A percentile compares a stretch with the other conserved stretches of the same genome.
Conservation (phyloP, 768 basidiomycete species). For the Lactarius sanguifluus region DNA sequence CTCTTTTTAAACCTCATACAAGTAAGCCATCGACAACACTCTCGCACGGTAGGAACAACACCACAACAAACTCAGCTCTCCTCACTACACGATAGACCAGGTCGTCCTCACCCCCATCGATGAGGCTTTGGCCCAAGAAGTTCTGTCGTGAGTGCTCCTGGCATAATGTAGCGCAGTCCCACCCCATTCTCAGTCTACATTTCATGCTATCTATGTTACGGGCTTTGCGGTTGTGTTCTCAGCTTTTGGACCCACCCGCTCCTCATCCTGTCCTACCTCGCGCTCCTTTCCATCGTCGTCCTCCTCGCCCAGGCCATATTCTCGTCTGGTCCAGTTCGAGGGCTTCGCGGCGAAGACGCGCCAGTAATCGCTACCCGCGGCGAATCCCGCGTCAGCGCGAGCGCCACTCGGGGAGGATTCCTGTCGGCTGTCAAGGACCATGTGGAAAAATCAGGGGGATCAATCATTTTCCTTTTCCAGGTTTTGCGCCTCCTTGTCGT, state of each 20-base stretch:
- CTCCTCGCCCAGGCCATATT: constrained; percentile 4
- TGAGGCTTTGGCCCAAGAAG: background rate
- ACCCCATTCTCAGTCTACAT: background rate
- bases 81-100: constrained; percentile 6
- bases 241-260: constrained; percentile 23
- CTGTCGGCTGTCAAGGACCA: constrained; percentile 34
- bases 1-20: no score
- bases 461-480: constrained; percentile 48
- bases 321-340: background rate
- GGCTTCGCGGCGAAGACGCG: background rate
- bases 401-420: constrained; percentile 2
- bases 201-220: background rate
- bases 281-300: constrained; percentile 9
- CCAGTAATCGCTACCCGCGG: background rate
- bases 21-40: no score
- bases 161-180: no score
- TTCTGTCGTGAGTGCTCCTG: constrained; percentile 5
- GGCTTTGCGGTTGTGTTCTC: no score
- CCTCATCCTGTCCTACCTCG: constrained; percentile 22
- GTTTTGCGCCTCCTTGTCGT: constrained; percentile 47
- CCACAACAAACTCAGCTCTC: no score
- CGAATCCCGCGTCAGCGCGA: background rate
- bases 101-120: background rate
- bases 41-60: no score
- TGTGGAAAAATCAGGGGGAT: constrained; percentile 46